Evolutionary conservation across 2,329 filamentous ascomycete genomes (phyloP).

Genomic region (Colletotrichum tropicale): DNA sequence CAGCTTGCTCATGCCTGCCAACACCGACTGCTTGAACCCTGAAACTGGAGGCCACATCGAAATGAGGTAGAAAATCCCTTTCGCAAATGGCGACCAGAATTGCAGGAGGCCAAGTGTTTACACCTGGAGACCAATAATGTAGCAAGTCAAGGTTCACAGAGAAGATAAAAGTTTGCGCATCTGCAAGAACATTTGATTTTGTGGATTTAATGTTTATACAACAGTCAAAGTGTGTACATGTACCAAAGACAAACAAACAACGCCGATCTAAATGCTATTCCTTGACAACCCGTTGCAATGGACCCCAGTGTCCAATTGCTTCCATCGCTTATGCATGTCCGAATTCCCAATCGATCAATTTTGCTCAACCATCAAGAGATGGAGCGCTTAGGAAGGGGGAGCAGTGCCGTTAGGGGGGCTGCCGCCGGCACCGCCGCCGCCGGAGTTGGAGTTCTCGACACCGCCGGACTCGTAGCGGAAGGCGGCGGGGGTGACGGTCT

Average conservation of each 20-base stretch:
- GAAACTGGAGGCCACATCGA: neutral
- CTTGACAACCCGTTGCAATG: neutral
- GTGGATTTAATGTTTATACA: neutral
- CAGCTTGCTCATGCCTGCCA: constrained; percentile 26
- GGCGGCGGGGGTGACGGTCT: constrained; percentile 31
- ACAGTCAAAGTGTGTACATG: neutral
- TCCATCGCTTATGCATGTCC: neutral
- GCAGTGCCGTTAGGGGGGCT: constrained; percentile 14
- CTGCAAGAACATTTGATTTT: neutral
- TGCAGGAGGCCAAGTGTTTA: neutral
- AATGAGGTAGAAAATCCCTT: neutral
- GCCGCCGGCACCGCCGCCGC: constrained; percentile 19
- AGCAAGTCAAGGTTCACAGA: neutral
- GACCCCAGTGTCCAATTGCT: neutral
- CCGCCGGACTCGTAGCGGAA: constrained; percentile 35
- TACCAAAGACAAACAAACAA: neutral
- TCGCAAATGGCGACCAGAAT: neutral
- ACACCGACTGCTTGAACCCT: constrained; percentile 13
- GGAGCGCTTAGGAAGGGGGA: neutral
- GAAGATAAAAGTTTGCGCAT: neutral
- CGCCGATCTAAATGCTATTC: neutral
- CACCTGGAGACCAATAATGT: neutral
- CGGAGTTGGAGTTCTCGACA: constrained; percentile 29
- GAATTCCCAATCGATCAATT: neutral
- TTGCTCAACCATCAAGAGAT: neutral